These are phyloP conservation scores for Cryptococcus floricola DNA, from an alignment of 1,284 basidiomycete species.

Conservation along the genomic window DNA sequence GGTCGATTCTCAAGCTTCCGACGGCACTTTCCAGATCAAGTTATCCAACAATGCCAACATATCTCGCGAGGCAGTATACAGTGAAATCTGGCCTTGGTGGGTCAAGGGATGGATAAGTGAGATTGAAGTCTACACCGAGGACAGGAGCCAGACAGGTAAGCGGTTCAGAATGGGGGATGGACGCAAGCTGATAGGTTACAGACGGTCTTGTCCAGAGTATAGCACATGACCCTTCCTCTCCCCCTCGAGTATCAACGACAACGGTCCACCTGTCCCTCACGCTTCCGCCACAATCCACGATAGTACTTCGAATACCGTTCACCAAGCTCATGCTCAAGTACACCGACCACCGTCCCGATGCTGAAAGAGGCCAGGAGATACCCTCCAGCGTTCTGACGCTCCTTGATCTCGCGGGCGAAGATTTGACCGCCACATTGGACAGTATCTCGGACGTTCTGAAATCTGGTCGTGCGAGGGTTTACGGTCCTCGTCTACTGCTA, in stretches of 20 bases:
- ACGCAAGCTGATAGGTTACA: slow-evolving; percentile 25
- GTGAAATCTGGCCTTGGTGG: slow-evolving; percentile 92
- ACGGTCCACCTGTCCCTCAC: slow-evolving; percentile 68
- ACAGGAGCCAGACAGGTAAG: slow-evolving; percentile 22
- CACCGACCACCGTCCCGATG: slow-evolving; percentile 92
- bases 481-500: slow-evolving; percentile 75
- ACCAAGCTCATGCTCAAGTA: slow-evolving; percentile 85
- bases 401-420: slow-evolving; percentile 28
- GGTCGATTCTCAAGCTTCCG: slow-evolving; percentile 70
- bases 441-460: slow-evolving; percentile 4
- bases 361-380: slow-evolving; percentile 89
- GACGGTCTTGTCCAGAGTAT: slow-evolving; percentile 61
- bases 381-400: slow-evolving; percentile 67
- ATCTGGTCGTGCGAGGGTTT: slow-evolving; percentile 55
- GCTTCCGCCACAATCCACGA: slow-evolving; percentile 63
- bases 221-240: slow-evolving; percentile 64
- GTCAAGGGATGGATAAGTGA: slow-evolving; percentile 86
- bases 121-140: slow-evolving; percentile 53
- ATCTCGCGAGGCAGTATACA: slow-evolving; percentile 63
- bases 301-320: slow-evolving; percentile 69
- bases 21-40: slow-evolving; percentile 65
- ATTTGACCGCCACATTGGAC: background rate
- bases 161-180: background rate
- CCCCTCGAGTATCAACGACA: slow-evolving; percentile 65
- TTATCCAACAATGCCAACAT: slow-evolving; percentile 62